phyloP scores from a whole-genome alignment of 2,329 filamentous ascomycete genomes.

The Aspergillus ochraceus region DNA sequence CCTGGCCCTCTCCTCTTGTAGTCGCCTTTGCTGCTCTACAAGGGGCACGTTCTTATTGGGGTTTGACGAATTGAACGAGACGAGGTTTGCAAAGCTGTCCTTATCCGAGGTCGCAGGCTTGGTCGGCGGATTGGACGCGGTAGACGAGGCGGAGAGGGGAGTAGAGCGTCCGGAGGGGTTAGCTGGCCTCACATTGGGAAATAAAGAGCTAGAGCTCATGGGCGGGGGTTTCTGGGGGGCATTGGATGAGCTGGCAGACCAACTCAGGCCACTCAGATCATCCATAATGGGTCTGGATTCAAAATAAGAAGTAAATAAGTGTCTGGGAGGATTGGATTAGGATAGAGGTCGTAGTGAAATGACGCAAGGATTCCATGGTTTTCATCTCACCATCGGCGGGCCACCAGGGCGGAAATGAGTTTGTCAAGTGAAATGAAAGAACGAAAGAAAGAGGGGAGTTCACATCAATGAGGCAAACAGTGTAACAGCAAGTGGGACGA shows the following conservation, averaged over 20 bases:
- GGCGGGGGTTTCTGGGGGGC: constrained; percentile 38
- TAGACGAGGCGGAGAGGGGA: constrained; percentile 36
- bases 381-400: constrained; percentile 18
- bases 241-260: constrained; percentile 38
- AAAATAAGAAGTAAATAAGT: constrained; percentile 10
- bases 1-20: constrained; percentile 73
- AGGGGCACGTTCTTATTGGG: constrained; percentile 68
- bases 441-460: neutral
- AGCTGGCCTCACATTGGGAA: constrained; percentile 38
- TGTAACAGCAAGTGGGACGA: neutral
- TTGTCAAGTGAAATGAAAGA: constrained; percentile 4
- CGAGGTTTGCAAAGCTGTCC: constrained; percentile 62
- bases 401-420: constrained; percentile 11
- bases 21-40: constrained; percentile 63
- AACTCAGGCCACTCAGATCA: constrained; percentile 48
- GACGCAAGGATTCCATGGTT: constrained; percentile 16
- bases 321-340: constrained; percentile 24
- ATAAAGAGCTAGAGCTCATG: constrained; percentile 35
- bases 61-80: constrained; percentile 55
- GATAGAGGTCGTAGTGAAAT: constrained; percentile 17
- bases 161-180: constrained; percentile 46
- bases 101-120: constrained; percentile 44
- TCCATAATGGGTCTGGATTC: constrained; percentile 39
- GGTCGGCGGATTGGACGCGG: constrained; percentile 35
- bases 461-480: neutral